Base-by-base conservation (phyloP, 495 filamentous ascomycete genomes). In the Neurospora intermedia region DNA sequence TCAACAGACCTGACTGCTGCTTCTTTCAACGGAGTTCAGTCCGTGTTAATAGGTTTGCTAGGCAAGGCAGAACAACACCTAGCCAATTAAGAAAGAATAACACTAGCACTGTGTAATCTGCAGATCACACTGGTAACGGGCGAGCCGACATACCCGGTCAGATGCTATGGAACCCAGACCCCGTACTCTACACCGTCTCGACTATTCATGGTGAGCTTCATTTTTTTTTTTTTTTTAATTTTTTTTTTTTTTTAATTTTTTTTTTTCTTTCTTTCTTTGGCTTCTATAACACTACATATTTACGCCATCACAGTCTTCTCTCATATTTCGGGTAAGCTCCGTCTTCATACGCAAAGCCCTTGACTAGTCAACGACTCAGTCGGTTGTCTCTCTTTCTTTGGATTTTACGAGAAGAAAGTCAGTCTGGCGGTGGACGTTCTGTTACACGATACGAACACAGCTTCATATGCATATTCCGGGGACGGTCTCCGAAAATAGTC, bases 351-450 rank as follows among this genome's bases (percentile, higher is more conserved):
- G 27, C 15, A 35, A 66, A 35, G 31, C 27, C 35, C 27, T 38
- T 38, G 31, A 62, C 54, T 18, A 18, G 23, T 16, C 27, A 66
- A 66, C 35, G 31, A 7, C 15, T 15, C 13, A 66, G 54, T 66
- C 18, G 15, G 54, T 35, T 18, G 54, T 66, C 27, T 66, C 2
- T 62, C 54, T 9, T 41, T 71, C 54, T 4, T 45, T 18, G 69
- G 31, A 31, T 27, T n/a, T 31, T 72, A 38, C 66, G 45, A 72
- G 71, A 72, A 72, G 69, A 70, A 73, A 69, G 73, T 74, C 71
- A 74, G 69, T 76, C 69, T 71, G 42, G 73, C 75, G 73, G 75
- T 74, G 71, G 74, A 20, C 39, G 70, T 20, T 69, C 16, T 31
- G 43, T 31, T 66, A 40, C 54, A 69, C 20, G 13, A 43, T 35